Evolutionary conservation across 2,329 filamentous ascomycete genomes (phyloP), one percentile per base, ranked within the genome.

Genomic region (Arthrobotrys conoides): DNA sequence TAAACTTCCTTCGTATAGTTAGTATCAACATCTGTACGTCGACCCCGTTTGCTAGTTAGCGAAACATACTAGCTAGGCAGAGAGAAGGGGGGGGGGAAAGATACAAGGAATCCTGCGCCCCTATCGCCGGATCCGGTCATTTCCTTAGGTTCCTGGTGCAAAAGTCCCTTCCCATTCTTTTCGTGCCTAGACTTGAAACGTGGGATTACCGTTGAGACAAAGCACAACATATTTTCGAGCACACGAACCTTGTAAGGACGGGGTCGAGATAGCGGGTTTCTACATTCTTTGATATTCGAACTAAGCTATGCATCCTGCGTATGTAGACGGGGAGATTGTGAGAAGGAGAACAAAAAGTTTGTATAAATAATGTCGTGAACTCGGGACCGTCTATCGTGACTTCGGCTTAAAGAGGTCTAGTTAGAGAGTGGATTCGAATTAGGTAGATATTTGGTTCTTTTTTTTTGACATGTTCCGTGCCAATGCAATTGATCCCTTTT

Each of bases 311-410:
- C 38, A 41, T 41, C 14, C 36, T 61, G 57, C 57, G 57, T 44
- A 61, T 61, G 57, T 44, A 61, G 18, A 61, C 36, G 53, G 53
- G 41, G 53, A 38, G 24, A n/a, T n/a, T n/a, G 18, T 38, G 27
- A 70, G 70, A 57, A 73, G 53, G 16, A 18, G 46, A 46, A 24
- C 5, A 18, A 51, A 2, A 51, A 14, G 41, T 46, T 18, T 46
- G 41, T 63, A 46, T n/a, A n/a, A n/a, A n/a, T n/a, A n/a, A 46
- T 44, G 66, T 73, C 57, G 51, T 70, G 66, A 65, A 76, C 72
- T 76, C 72, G 72, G 72, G 72, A 76, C 59, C 66, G 48, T 59
- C 51, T 65, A 66, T 71, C 72, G 72, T 76, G 72, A 76, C 72
- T 76, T 22, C 66, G 53, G 51, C 72, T 63, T 53, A 68, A 76